These are phyloP conservation scores for Oryza glaberrima DNA, from an alignment of 176 grass and related monocot species.

Conservation along the genomic window DNA sequence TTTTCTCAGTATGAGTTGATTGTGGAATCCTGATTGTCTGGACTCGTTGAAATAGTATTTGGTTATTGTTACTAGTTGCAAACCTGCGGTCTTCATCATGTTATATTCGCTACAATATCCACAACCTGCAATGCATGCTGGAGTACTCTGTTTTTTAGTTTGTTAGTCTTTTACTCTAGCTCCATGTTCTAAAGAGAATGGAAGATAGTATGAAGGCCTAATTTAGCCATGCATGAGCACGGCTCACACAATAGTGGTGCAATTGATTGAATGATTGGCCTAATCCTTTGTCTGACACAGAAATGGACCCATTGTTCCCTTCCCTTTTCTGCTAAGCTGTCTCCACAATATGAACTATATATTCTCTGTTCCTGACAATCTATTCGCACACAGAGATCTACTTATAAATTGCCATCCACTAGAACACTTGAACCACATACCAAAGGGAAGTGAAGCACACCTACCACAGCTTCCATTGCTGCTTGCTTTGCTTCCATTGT, in stretches of 20 bases:
- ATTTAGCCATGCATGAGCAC: background rate
- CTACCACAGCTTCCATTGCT: background rate
- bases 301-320: background rate
- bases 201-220: background rate
- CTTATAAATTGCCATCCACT: constrained; percentile 4
- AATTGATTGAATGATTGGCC: background rate
- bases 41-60: background rate
- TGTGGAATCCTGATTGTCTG: background rate
- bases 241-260: background rate
- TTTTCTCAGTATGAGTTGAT: background rate
- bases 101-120: background rate
- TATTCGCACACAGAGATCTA: background rate
- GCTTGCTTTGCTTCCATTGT: background rate
- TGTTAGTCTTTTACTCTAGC: background rate
- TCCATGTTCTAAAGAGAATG: background rate
- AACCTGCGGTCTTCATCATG: background rate
- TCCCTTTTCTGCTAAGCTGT: background rate
- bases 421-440: background rate
- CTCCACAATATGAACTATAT: background rate
- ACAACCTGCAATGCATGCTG: background rate
- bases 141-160: background rate
- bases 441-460: background rate
- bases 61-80: background rate
- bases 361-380: background rate
- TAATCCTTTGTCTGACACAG: background rate